Conservation (phyloP, 768 basidiomycete species). For the Podaxis carcinomalis region DNA sequence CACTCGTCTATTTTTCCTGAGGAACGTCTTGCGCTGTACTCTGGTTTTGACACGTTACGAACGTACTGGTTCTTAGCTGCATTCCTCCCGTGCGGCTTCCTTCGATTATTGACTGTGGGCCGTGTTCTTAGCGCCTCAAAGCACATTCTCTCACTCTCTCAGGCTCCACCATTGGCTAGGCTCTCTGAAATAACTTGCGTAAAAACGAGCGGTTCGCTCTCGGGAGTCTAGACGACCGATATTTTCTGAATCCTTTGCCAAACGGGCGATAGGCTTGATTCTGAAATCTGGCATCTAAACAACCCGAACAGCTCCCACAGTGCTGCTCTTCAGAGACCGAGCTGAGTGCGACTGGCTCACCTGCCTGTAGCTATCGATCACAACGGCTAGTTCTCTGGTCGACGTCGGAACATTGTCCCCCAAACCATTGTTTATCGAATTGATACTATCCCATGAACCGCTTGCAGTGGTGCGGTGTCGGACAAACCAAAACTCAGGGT, state of each 20-base stretch:
- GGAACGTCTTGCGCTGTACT: background rate
- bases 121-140: background rate
- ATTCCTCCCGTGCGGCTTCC: background rate
- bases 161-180: background rate
- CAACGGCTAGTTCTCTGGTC: background rate
- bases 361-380: background rate
- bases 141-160: background rate
- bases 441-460: background rate
- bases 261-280: background rate
- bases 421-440: background rate
- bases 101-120: background rate
- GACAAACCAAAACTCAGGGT: slow-evolving; percentile 8
- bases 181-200: background rate
- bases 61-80: background rate
- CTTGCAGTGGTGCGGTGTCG: background rate
- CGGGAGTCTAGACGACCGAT: background rate
- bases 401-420: background rate
- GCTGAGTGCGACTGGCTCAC: background rate
- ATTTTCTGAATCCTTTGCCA: background rate
- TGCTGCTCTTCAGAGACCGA: background rate
- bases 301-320: background rate
- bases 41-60: background rate
- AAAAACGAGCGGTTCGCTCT: background rate
- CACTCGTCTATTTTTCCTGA: background rate
- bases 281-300: background rate